A percentile compares a stretch with the other conserved stretches of the same genome.
Evolutionary conservation across 1,139 yeast species (phyloP).

Genomic region (Geotrichum citri-aurantii): DNA sequence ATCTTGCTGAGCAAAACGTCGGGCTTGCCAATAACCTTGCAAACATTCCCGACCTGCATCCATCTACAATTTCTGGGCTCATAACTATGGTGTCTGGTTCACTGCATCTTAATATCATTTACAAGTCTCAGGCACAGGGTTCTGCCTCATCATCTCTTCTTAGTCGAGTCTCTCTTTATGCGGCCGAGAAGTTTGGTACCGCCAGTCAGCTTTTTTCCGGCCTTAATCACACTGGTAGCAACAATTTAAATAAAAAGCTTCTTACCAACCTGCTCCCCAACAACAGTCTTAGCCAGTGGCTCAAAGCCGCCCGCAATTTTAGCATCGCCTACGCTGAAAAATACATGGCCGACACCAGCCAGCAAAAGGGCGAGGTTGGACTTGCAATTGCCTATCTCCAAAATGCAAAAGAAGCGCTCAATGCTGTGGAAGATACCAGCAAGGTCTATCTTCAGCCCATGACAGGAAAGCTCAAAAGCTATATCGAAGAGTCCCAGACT

Average conservation of each 20-base stretch:
- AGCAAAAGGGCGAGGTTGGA: constrained; percentile 30
- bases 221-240: neutral
- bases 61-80: constrained; percentile 27
- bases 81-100: constrained; percentile 31
- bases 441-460: constrained; percentile 8
- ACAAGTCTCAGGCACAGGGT: constrained; percentile 26
- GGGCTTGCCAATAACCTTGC: constrained; percentile 15
- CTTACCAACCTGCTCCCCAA: constrained; percentile 1
- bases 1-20: constrained; percentile 25
- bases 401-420: constrained; percentile 14
- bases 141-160: constrained; percentile 29
- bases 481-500: constrained; percentile 20
- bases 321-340: constrained; percentile 31
- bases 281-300: constrained; percentile 25
- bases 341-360: constrained; percentile 32
- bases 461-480: constrained; percentile 16
- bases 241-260: neutral
- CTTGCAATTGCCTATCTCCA: constrained; percentile 30
- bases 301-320: constrained; percentile 27
- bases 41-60: constrained; percentile 26
- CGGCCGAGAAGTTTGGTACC: constrained; percentile 32
- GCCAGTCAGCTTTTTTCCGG: constrained; percentile 25
- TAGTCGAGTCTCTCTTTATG: constrained; percentile 34
- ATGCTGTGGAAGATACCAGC: constrained; percentile 12
- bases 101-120: constrained; percentile 29